A percentile compares a stretch with the other conserved stretches of the same genome.
Conservation (phyloP, 805 yeast species). For the Schwanniomyces polymorphus region DNA sequence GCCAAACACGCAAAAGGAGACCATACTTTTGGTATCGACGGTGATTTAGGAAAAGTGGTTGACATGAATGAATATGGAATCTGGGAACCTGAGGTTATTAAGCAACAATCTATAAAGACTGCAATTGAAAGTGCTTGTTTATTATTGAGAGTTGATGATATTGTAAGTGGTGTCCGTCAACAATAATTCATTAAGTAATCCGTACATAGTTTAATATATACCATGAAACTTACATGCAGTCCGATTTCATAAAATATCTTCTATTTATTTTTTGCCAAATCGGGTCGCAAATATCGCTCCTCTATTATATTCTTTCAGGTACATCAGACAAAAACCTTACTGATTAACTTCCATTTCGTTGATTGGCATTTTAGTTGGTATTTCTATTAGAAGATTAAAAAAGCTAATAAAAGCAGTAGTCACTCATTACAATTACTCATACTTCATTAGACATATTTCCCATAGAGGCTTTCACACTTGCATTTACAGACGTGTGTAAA, state of each 20-base stretch:
- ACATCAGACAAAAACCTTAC: neutral
- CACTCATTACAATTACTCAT: neutral
- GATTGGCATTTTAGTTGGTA: neutral
- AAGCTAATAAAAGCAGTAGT: neutral
- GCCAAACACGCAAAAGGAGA: constrained; percentile 95
- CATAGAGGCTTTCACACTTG: neutral
- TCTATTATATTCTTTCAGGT: neutral
- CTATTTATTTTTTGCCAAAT: neutral
- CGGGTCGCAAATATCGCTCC: neutral
- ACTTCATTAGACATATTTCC: neutral
- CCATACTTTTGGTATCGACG: constrained; percentile 87
- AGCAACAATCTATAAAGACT: constrained; percentile 96
- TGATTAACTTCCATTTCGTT: neutral
- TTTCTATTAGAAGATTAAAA: neutral
- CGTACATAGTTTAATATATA: neutral
- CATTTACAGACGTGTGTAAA: neutral
- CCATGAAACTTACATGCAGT: neutral
- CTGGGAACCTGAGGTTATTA: constrained; percentile 99
- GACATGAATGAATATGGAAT: constrained; percentile 96
- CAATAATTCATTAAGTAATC: constrained; percentile 5
- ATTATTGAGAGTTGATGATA: constrained; percentile 93
- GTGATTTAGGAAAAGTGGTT: constrained; percentile 89
- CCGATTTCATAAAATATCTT: neutral
- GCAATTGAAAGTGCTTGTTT: constrained; percentile 96
- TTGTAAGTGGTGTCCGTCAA: constrained; percentile 91